These are phyloP conservation scores for Elaeis guineensis DNA, from an alignment of 176 grass and related monocot species.

Conservation along the genomic window DNA sequence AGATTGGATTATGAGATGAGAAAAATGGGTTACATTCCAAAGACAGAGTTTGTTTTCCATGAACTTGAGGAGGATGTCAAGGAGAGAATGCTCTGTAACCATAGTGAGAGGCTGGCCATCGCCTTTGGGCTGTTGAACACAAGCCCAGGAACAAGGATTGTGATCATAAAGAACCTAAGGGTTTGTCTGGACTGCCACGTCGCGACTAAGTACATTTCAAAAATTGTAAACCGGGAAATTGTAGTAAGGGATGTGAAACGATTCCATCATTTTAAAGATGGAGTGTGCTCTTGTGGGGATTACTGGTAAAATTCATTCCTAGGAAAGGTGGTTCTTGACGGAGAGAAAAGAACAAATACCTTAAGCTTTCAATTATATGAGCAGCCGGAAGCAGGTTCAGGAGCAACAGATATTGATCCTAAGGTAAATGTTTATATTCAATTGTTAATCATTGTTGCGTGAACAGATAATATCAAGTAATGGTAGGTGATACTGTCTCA, in stretches of 20 bases:
- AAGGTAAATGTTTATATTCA: too few relatives aligned
- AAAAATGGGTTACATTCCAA: conserved; percentile 44
- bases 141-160: conserved; percentile 35
- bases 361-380: too few relatives aligned
- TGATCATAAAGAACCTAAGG: conserved; percentile 64
- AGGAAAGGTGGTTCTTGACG: too few relatives aligned
- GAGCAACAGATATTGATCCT: too few relatives aligned
- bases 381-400: too few relatives aligned
- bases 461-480: too few relatives aligned
- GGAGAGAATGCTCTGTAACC: conserved; percentile 43
- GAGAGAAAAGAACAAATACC: too few relatives aligned
- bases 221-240: conserved; percentile 29
- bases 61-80: conserved; percentile 55
- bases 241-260: conserved; percentile 41
- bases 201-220: conserved; percentile 42
- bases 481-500: too few relatives aligned
- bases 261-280: conserved; percentile 57
- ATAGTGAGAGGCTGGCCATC: conserved; percentile 50
- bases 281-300: conserved; percentile 46
- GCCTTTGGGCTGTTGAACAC: conserved; percentile 55
- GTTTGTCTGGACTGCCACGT: conserved; percentile 45
- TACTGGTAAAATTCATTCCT: conserved; percentile 37
- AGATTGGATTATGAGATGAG: conserved; percentile 40
- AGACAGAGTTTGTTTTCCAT: conserved; percentile 53
- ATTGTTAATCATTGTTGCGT: too few relatives aligned